phyloP scores from a whole-genome alignment of 495 filamentous ascomycete species.

The Copromyces sp. region DNA sequence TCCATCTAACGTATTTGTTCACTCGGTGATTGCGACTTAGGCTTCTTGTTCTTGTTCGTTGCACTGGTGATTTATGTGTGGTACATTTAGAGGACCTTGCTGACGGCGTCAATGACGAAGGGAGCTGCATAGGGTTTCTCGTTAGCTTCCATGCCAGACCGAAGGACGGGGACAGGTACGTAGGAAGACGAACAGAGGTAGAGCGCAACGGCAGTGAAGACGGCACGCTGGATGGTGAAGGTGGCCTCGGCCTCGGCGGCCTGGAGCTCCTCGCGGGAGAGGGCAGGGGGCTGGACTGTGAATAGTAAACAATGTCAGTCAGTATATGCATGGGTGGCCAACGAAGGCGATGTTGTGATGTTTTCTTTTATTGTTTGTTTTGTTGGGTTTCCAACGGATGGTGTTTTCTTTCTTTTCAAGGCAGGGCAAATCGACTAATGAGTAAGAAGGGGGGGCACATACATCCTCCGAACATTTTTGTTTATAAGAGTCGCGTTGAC shows the following conservation, averaged over 20 bases:
- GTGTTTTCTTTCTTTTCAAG: too few species aligned
- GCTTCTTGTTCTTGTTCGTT: background rate
- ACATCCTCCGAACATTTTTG: slow-evolving; percentile 40
- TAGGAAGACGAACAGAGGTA: slow-evolving; percentile 64
- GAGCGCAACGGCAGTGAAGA: slow-evolving; percentile 54
- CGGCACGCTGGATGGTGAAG: slow-evolving; percentile 51
- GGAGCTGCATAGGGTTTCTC: slow-evolving; percentile 46
- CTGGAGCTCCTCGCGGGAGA: slow-evolving; percentile 43
- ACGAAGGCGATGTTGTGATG: background rate
- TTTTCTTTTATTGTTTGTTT: slow-evolving; percentile 18
- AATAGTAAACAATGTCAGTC: background rate
- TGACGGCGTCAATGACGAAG: slow-evolving; percentile 69
- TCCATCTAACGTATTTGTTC: background rate
- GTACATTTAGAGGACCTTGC: slow-evolving; percentile 54
- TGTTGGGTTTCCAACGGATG: slow-evolving; percentile 10
- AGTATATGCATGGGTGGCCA: too few species aligned
- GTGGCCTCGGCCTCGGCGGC: slow-evolving; percentile 61
- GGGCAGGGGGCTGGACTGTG: slow-evolving; percentile 39
- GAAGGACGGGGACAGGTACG: background rate
- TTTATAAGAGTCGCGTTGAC: background rate
- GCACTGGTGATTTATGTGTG: background rate
- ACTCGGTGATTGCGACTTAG: background rate
- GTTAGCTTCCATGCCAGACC: background rate
- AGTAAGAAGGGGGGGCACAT: slow-evolving; percentile 5
- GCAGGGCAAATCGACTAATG: too few species aligned